These are phyloP conservation scores for Globisporangium okanoganense DNA, from an alignment of 352 stramenopile genomes.

Conservation along the genomic window DNA sequence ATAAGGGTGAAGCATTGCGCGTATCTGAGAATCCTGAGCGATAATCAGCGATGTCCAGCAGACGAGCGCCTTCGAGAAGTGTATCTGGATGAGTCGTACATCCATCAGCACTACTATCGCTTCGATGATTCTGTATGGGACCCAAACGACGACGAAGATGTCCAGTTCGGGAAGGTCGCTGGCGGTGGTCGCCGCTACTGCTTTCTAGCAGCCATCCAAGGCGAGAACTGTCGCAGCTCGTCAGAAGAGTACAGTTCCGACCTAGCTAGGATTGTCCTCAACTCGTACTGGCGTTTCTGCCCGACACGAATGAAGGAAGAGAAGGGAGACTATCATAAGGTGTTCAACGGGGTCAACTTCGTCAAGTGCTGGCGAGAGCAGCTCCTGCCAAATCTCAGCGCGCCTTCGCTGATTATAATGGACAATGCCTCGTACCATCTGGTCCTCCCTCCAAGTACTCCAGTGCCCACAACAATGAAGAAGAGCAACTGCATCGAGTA, in stretches of 20 bases:
- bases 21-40: too few species aligned
- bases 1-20: too few species aligned
- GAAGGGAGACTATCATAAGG: slow-evolving; percentile 1
- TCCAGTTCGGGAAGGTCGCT: neutral
- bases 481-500: neutral
- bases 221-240: neutral
- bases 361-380: neutral
- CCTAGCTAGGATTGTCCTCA: neutral
- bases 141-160: neutral
- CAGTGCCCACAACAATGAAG: neutral
- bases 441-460: neutral
- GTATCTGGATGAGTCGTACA: neutral
- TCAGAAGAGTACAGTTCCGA: too few species aligned
- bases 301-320: neutral
- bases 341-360: slow-evolving; percentile 1
- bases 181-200: neutral
- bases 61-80: too few species aligned
- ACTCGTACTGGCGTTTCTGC: slow-evolving; percentile 4
- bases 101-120: neutral
- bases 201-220: slow-evolving; percentile 1
- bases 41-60: too few species aligned
- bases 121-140: slow-evolving; percentile 2
- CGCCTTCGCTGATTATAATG: neutral
- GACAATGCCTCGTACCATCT: neutral
- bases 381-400: neutral